A percentile compares a stretch with the other conserved stretches of the same genome.
These are phyloP conservation scores for Cyberlindnera euphorbiae DNA, from an alignment of 805 yeast genomes.

Conservation along the genomic window DNA sequence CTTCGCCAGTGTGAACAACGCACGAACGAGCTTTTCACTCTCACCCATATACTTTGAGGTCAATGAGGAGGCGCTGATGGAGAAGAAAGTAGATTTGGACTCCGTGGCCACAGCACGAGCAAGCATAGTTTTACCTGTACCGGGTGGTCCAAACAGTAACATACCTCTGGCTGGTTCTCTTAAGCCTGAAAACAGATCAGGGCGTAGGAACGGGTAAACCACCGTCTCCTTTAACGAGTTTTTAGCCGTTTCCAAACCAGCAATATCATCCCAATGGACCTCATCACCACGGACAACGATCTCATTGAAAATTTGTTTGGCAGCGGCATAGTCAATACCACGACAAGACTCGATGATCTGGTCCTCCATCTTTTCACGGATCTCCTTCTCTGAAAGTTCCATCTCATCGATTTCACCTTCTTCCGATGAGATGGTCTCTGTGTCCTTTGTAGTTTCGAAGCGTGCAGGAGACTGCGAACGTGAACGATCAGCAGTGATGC, in stretches of 20 bases:
- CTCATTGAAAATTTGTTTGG: conserved; percentile 81
- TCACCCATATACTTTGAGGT: conserved; percentile 82
- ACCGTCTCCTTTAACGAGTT: conserved; percentile 89
- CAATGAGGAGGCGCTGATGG: conserved; percentile 85
- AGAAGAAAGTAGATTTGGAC: conserved; percentile 87
- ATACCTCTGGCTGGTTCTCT: conserved; percentile 96
- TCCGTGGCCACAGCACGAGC: conserved; percentile 98
- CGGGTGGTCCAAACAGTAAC: conserved; percentile 96
- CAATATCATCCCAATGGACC: conserved; percentile 94
- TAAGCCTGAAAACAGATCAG: conserved; percentile 86
- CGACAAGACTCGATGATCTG: conserved; percentile 29
- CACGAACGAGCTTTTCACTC: conserved; percentile 87
- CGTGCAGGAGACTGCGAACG: conserved; percentile 22
- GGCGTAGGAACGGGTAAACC: conserved; percentile 92
- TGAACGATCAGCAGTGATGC: no score
- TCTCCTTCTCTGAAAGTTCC: conserved; percentile 25
- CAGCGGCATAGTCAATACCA: conserved; percentile 79
- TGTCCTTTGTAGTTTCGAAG: conserved; percentile 18
- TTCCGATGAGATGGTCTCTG: conserved; percentile 21
- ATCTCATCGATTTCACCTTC: conserved; percentile 17
- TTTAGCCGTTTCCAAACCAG: conserved; percentile 87
- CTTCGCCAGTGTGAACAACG: conserved; percentile 80
- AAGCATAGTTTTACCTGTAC: conserved; percentile 97
- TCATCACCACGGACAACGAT: conserved; percentile 89
- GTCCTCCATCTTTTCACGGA: conserved; percentile 28